phyloP scores from a whole-genome alignment of 805 yeast genomes.

The Hyphopichia homilentoma region DNA sequence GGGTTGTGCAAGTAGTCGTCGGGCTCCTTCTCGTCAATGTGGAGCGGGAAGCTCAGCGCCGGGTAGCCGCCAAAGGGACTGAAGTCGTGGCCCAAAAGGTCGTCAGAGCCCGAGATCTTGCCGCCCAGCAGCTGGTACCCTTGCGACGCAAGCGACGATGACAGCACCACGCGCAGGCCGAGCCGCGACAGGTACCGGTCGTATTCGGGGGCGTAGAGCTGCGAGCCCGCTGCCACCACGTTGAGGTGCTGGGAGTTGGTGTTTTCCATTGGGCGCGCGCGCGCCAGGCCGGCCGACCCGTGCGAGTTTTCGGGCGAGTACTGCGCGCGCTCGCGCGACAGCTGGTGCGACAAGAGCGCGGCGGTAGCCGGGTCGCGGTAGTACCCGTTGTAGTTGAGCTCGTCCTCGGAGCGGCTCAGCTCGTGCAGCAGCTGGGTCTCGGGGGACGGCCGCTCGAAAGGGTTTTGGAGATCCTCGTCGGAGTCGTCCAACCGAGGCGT shows the following conservation, averaged over 20 bases:
- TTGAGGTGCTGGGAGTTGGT: background rate
- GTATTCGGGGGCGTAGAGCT: conserved; percentile 45
- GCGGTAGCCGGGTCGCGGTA: conserved; percentile 2
- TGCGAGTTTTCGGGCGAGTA: no score
- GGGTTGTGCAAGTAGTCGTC: conserved; percentile 97
- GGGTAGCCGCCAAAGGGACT: conserved; percentile 98
- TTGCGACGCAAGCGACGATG: conserved; percentile 30
- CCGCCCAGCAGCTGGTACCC: conserved; percentile 6
- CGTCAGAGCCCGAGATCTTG: conserved; percentile 8
- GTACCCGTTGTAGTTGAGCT: conserved; percentile 2
- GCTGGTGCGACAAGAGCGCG: background rate
- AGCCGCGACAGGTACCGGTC: conserved; percentile 68
- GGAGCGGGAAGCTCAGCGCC: conserved; percentile 84
- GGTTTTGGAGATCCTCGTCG: background rate
- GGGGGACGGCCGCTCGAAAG: background rate
- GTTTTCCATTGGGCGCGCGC: no score
- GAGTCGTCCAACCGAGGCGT: background rate
- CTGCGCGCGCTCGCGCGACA: no score
- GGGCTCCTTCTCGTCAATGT: conserved; percentile 88
- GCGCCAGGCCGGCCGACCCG: no score
- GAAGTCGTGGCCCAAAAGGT: conserved; percentile 54
- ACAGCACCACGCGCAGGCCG: conserved; percentile 50
- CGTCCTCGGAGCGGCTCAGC: background rate
- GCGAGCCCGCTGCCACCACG: conserved; percentile 6
- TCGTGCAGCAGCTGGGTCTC: background rate